Evolutionary conservation across 345 rosid genomes (phyloP).

Genomic region (Geranium brycei): DNA sequence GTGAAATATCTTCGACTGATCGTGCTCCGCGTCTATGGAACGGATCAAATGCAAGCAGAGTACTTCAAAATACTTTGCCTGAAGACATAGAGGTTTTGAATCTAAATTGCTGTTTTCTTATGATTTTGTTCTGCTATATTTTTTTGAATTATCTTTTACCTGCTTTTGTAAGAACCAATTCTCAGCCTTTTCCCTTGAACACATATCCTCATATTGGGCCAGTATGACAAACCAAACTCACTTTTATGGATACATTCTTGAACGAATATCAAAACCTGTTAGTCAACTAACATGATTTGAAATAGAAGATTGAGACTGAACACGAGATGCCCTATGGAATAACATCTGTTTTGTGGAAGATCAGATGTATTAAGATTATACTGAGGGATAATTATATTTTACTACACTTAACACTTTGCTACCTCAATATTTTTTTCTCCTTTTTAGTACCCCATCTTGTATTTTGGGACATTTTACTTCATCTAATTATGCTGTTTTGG

Average conservation of each 20-base stretch:
- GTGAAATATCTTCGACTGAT: slow-evolving; percentile 36
- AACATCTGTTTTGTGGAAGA: neutral
- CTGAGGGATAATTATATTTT: too few relatives aligned
- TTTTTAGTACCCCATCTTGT: too few relatives aligned
- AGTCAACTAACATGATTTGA: too few relatives aligned
- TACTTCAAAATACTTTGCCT: slow-evolving; percentile 16
- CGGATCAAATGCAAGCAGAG: slow-evolving; percentile 16
- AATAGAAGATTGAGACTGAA: neutral
- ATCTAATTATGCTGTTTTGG: too few relatives aligned
- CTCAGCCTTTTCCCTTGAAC: slow-evolving; percentile 38
- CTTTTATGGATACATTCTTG: too few relatives aligned
- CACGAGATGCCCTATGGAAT: neutral
- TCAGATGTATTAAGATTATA: too few relatives aligned
- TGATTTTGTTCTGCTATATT: slow-evolving; percentile 12
- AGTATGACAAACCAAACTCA: neutral
- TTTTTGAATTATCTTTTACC: neutral
- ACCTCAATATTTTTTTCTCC: too few relatives aligned
- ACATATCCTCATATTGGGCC: neutral
- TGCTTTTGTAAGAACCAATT: slow-evolving; percentile 17
- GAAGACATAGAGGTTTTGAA: slow-evolving; percentile 39
- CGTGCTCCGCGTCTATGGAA: slow-evolving; percentile 17
- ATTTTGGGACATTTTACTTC: too few relatives aligned
- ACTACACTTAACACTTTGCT: too few relatives aligned
- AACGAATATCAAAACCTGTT: too few relatives aligned
- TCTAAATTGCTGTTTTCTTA: slow-evolving; percentile 13